phyloP scores from a whole-genome alignment of 2,329 filamentous ascomycete genomes.

The Dactylonectria macrodidyma region DNA sequence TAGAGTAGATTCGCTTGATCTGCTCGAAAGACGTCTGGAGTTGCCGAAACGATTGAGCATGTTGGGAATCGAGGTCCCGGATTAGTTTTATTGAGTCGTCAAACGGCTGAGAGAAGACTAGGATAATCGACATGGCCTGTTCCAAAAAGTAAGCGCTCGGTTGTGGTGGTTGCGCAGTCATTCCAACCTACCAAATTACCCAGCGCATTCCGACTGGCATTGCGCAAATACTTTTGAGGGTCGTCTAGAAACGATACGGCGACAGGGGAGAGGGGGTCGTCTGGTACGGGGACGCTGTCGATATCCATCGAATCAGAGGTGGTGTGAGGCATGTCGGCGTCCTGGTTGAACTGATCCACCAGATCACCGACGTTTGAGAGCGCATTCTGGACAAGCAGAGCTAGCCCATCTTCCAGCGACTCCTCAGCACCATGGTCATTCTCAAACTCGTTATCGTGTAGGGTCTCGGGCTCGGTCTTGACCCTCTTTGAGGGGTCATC shows the following conservation, averaged over 20 bases:
- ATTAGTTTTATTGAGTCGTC: constrained; percentile 54
- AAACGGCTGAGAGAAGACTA: constrained; percentile 56
- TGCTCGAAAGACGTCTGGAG: constrained; percentile 53
- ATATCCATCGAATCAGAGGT: constrained; percentile 53
- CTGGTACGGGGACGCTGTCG: constrained; percentile 49
- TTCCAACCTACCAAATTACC: constrained; percentile 57
- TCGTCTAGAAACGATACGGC: constrained; percentile 53
- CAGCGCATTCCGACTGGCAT: constrained; percentile 56
- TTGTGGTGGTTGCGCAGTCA: constrained; percentile 27
- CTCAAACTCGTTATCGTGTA: constrained; percentile 41
- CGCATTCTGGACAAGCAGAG: constrained; percentile 58
- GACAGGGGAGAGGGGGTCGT: constrained; percentile 44
- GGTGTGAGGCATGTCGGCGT: constrained; percentile 43
- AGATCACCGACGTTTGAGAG: constrained; percentile 58
- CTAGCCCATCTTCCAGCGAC: constrained; percentile 55
- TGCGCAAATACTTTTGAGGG: constrained; percentile 56
- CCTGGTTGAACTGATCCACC: constrained; percentile 51
- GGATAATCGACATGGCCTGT: constrained; percentile 57
- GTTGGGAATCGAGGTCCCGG: constrained; percentile 52
- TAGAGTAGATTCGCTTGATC: constrained; percentile 53
- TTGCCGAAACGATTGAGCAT: constrained; percentile 51
- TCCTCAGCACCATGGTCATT: constrained; percentile 43
- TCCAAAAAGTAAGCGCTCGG: constrained; percentile 32
- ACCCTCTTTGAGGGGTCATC: constrained; percentile 53
- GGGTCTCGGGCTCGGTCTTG: constrained; percentile 49